phyloP scores from a whole-genome alignment of 352 stramenopile genomes.

The Globisporangium recalcitrans region DNA sequence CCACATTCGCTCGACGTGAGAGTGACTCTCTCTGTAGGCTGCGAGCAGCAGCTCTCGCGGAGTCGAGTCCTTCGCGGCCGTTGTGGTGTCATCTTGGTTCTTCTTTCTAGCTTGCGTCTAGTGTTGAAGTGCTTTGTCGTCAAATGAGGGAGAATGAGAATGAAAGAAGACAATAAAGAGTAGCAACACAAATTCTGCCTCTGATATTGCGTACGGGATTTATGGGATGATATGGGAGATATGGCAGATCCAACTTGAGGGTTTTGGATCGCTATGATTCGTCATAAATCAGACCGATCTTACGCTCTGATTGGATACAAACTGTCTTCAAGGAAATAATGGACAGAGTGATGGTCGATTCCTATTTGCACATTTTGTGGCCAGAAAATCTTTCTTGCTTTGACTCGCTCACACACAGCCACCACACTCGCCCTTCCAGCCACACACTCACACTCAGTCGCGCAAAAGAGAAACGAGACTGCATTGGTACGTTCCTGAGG shows the following conservation, averaged over 20 bases:
- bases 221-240: no score
- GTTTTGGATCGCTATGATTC: not conserved
- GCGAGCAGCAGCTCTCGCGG: not conserved
- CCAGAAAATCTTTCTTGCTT: constrained; percentile 5
- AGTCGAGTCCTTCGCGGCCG: no score
- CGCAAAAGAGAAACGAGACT: constrained; percentile 3
- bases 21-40: not conserved
- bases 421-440: not conserved
- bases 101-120: not conserved
- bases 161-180: no score
- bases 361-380: not conserved
- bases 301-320: not conserved
- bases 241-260: not conserved
- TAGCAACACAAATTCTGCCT: no score
- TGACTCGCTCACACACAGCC: not conserved
- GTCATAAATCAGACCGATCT: not conserved
- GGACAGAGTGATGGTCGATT: not conserved
- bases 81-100: not conserved
- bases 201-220: no score
- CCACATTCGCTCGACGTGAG: not conserved
- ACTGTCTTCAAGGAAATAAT: not conserved
- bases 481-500: constrained; percentile 1
- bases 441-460: constrained; percentile 1
- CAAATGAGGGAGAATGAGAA: no score
- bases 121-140: no score